These are phyloP conservation scores for Boletus sensibilis DNA, from an alignment of 768 basidiomycete genomes.

Conservation along the genomic window DNA sequence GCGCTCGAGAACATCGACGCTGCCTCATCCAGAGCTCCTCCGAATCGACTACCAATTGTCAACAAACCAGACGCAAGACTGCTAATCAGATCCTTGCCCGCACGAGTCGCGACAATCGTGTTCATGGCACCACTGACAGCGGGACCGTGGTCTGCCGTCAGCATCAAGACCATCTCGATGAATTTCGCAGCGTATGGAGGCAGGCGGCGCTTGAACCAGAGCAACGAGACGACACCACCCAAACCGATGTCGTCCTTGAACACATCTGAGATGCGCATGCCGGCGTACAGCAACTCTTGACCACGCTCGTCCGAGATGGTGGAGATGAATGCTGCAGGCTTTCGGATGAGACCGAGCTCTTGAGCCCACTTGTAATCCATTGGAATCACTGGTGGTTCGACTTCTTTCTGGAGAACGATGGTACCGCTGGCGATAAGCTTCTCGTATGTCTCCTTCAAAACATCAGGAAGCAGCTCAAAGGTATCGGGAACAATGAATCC, in stretches of 20 bases:
- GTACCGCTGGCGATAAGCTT: slow-evolving; percentile 66
- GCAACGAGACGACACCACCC: slow-evolving; percentile 91
- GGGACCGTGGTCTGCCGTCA: slow-evolving; percentile 97
- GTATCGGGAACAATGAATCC: slow-evolving; percentile 97
- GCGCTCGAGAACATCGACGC: slow-evolving; percentile 94
- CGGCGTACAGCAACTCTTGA: slow-evolving; percentile 96
- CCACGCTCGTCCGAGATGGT: slow-evolving; percentile 99
- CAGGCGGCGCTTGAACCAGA: slow-evolving; percentile 97
- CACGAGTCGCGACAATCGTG: slow-evolving; percentile 97
- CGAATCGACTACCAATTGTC: slow-evolving; percentile 97
- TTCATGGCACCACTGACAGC: slow-evolving; percentile 99
- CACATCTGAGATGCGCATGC: slow-evolving; percentile 98
- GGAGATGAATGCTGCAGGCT: slow-evolving; percentile 98
- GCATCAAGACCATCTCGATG: slow-evolving; percentile 99
- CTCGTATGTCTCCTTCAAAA: slow-evolving; percentile 83
- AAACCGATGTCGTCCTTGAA: slow-evolving; percentile 97
- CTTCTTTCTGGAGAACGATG: slow-evolving; percentile 71
- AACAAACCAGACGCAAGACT: slow-evolving; percentile 94
- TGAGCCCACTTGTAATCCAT: slow-evolving; percentile 99
- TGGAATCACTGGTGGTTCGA: slow-evolving; percentile 93
- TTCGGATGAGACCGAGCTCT: slow-evolving; percentile 96
- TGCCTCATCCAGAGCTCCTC: slow-evolving; percentile 98
- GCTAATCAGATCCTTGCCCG: slow-evolving; percentile 98
- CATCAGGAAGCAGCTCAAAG: slow-evolving; percentile 91
- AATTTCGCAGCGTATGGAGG: slow-evolving; percentile 96